Percentiles rank a stretch among this genome's conserved stretches.
Conservation (phyloP, 768 basidiomycete species). For the Boletus edulis region DNA sequence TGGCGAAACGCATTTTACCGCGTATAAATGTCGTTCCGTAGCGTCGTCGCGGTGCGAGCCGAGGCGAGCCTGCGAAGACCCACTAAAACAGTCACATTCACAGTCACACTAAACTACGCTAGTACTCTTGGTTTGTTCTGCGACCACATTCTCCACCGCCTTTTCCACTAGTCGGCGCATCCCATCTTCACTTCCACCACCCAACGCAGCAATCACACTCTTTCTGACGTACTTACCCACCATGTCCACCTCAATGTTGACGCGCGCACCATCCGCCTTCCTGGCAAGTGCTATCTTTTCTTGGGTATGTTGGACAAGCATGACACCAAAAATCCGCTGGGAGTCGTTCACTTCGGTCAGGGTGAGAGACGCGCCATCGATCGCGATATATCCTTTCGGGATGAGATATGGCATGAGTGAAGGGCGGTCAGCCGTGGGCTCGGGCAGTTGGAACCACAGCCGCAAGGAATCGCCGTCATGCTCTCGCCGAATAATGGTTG, state of each 20-base stretch:
- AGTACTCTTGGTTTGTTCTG: too few species aligned
- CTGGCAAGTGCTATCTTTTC: constrained; percentile 75
- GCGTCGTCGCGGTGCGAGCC: constrained; percentile 5
- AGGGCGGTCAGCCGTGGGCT: constrained; percentile 53
- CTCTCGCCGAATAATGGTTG: constrained; percentile 59
- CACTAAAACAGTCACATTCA: too few species aligned
- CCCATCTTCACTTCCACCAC: constrained; percentile 48
- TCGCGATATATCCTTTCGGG: constrained; percentile 89
- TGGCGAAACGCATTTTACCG: too few species aligned
- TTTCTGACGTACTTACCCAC: constrained; percentile 90
- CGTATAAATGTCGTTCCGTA: too few species aligned
- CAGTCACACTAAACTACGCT: too few species aligned
- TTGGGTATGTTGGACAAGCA: constrained; percentile 96
- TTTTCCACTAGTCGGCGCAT: constrained; percentile 53
- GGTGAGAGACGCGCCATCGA: constrained; percentile 94
- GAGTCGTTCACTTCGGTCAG: constrained; percentile 73
- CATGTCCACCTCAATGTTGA: constrained; percentile 96
- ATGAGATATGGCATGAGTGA: constrained; percentile 81
- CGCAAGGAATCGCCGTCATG: constrained; percentile 89
- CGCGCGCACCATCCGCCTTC: constrained; percentile 74
- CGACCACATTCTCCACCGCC: constrained; percentile 48
- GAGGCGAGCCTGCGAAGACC: too few species aligned
- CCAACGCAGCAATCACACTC: constrained; percentile 68
- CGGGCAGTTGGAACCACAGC: constrained; percentile 72
- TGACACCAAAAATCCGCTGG: constrained; percentile 71